A percentile compares a stretch with the other conserved stretches of the same genome.
phyloP scores from a whole-genome alignment of 768 basidiomycete genomes.

The Inosperma sp. region DNA sequence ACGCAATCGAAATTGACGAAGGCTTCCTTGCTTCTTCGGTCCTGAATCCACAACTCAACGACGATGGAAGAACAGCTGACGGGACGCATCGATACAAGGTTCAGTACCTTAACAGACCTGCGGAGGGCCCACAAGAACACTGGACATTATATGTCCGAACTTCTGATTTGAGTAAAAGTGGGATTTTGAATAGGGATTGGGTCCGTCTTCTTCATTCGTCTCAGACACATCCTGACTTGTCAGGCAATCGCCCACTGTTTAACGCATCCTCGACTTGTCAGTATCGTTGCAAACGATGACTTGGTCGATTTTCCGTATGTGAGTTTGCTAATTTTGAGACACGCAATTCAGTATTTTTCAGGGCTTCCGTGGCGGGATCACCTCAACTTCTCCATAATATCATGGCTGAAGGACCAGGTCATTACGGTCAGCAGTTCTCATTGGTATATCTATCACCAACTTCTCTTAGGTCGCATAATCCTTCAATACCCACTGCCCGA shows the following conservation, averaged over 20 bases:
- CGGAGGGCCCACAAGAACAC: slow-evolving; percentile 41
- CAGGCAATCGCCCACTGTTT: slow-evolving; percentile 44
- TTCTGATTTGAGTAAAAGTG: slow-evolving; percentile 58
- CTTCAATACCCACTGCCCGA: slow-evolving; percentile 62
- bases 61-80: not conserved
- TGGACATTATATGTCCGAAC: slow-evolving; percentile 59
- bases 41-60: slow-evolving; percentile 20
- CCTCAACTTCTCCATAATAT: slow-evolving; percentile 48
- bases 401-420: slow-evolving; percentile 12
- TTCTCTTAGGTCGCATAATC: slow-evolving; percentile 56
- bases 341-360: slow-evolving; percentile 18
- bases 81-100: slow-evolving; percentile 18
- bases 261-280: slow-evolving; percentile 46
- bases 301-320: slow-evolving; percentile 32
- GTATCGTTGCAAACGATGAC: slow-evolving; percentile 50
- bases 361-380: slow-evolving; percentile 39
- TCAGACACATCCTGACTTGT: slow-evolving; percentile 7
- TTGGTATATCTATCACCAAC: slow-evolving; percentile 43
- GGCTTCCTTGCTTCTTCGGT: slow-evolving; percentile 59
- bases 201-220: slow-evolving; percentile 33
- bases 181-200: slow-evolving; percentile 75
- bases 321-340: slow-evolving; percentile 15
- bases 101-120: slow-evolving; percentile 30
- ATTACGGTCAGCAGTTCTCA: slow-evolving; percentile 9
- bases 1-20: slow-evolving; percentile 66